Conservation (phyloP, 129 eudicot species). For the Tagetes patula region DNA sequence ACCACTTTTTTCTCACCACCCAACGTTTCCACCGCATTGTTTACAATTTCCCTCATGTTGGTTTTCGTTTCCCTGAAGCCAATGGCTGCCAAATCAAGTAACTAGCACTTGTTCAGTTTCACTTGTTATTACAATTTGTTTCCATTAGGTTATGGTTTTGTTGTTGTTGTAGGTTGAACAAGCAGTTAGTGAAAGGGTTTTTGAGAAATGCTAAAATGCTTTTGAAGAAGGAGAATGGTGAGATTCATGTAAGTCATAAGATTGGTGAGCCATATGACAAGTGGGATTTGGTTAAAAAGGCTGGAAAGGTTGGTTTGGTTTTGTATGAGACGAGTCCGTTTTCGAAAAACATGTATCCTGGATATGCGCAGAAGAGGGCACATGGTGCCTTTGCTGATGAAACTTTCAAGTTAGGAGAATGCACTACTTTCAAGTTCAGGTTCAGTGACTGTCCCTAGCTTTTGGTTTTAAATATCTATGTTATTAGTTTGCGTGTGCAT, state of each 20-base stretch:
- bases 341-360: constrained; percentile 36
- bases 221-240: constrained; percentile 41
- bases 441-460: background rate
- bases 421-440: constrained; percentile 41
- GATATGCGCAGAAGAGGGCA: constrained; percentile 47
- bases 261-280: constrained; percentile 45
- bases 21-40: constrained; percentile 49
- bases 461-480: background rate
- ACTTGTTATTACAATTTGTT: background rate
- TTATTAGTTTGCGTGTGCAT: too few species aligned
- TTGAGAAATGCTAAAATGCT: constrained; percentile 41
- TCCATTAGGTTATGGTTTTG: background rate
- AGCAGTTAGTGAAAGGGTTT: constrained; percentile 46
- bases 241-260: constrained; percentile 45
- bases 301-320: constrained; percentile 39
- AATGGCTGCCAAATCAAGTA: constrained; percentile 50
- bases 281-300: constrained; percentile 52
- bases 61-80: constrained; percentile 39
- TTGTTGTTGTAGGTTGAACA: constrained; percentile 30
- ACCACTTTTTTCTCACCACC: constrained; percentile 44
- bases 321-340: constrained; percentile 32
- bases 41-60: constrained; percentile 53
- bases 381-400: constrained; percentile 41
- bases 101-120: background rate
- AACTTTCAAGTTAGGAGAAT: constrained; percentile 33